Base-by-base conservation (phyloP, 176 grass and related monocot genomes). In the Carex kokanica region DNA sequence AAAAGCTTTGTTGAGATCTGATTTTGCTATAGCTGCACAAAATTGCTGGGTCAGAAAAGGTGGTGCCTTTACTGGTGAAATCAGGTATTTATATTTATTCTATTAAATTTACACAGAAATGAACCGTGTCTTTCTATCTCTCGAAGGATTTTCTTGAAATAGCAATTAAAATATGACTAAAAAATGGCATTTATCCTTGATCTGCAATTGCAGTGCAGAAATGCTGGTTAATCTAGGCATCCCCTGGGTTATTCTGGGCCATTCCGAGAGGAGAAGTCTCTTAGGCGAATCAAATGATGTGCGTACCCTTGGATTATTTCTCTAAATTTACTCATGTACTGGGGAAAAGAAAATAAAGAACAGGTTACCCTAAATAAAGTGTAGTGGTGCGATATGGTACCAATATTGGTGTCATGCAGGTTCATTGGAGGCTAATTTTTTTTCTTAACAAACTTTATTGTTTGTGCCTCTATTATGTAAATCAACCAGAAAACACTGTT, bases 41-140 rank as follows among this genome's bases (percentile, higher is more conserved):
- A 98, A 98, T 80, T 94, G 90, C 57, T 98, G 92, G 95, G 92
- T 98, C 64, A 87, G 92, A 86, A 94, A 87, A 86, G 90, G 92
- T 52, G 92, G 92, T 82, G 90, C 90, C 24, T 98, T 91, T 91
- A 98, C 95, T 29, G 90, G 92, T 65, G 95, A 98, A 86, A 94
- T 94, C 84, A 98, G 92, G 95, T 97, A 64, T 63, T n/a, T n/a
- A 12, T 85, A 9, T 31, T 25, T 60, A 29, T 85, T 36, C 56
- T 21, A 65, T 85, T 29, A 12, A 87, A 36, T 60, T 58, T n/a
- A 14, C 17, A 25, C 25, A 80, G 5, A 61, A 80, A 80, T 27
- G 10, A 27, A 15, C 20, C 0, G 12, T 74, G 21, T 73, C 36
- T 72, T 21, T 21, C 1, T 20, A 3, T n/a, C 2, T 63, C 61